Base-by-base conservation (phyloP, 202 grass and related monocot genomes). In the Schoenoplectus tabernaemontani region DNA sequence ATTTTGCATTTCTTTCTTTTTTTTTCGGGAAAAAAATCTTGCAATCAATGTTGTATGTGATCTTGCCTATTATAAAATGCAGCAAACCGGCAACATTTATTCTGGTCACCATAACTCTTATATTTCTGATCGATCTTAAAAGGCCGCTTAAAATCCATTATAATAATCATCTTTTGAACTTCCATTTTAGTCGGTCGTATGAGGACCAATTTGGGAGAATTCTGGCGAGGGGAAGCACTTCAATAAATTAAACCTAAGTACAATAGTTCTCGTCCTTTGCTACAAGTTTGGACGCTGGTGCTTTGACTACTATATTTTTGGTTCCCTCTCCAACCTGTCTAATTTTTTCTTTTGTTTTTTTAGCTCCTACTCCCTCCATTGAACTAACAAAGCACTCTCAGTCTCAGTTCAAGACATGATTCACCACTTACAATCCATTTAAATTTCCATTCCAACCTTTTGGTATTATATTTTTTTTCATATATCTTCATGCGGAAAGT, bases 251-350 rank as follows among this genome's bases (percentile, higher is more conserved):
- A 74, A 53, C 0, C 47, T 5, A 33, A 36, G 47, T 54, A 56
- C 47, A 54, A 34, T 4, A 75, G 70, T 75, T 7, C 47, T 75
- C 7, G 28, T 54, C 70, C 30, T 28, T 54, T 56, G 7, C 70
- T 75, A 54, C 26, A 54, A 54, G 24, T 54, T 75, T 75, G 26
- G 26, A 53, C 26, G 3, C 70, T 54, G 24, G 47, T 36, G 70
- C 70, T 54, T 75, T 75, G 70, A 75, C 26, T 71, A 24, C 19
- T 34, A 74, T 34, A 74, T 51, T 74, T 74, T 48, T 16, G 17
- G 26, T 50, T 48, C 70, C 15, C 24, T 53, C 46, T 34, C 20
- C 69, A 30, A 74, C 23, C 47, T 36, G 13, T 53, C 28, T 20
- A 54, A 33, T 32, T 4, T 9, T 36, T 53, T 53, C 4, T 33